Percentiles rank a stretch among this genome's conserved stretches.
Evolutionary conservation across 768 basidiomycete genomes (phyloP).

Genomic region (Leccinum arenicola): DNA sequence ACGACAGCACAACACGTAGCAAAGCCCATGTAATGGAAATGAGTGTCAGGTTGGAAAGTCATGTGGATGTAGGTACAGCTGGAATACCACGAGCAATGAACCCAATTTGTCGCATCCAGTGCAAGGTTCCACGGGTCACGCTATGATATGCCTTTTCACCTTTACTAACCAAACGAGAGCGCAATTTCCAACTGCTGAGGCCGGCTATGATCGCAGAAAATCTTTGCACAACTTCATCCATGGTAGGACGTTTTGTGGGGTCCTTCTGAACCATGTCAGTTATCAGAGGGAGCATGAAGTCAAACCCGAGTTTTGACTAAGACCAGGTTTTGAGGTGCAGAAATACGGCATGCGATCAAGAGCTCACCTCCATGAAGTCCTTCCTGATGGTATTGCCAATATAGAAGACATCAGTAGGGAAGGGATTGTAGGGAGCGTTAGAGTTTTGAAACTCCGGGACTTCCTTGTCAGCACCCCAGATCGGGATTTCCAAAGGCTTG

Average conservation of each 20-base stretch:
- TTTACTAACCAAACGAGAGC: constrained; percentile 23
- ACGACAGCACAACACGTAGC: not conserved
- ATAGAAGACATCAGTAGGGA: not conserved
- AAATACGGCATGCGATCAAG: not conserved
- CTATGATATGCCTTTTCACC: constrained; percentile 1
- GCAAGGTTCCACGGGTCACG: constrained; percentile 7
- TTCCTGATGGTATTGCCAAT: not conserved
- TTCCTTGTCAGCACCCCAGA: not conserved
- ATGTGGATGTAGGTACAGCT: constrained; percentile 9
- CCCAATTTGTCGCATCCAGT: constrained; percentile 26
- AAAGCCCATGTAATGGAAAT: not conserved
- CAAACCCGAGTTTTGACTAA: constrained; percentile 13
- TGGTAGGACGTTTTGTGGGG: constrained; percentile 36
- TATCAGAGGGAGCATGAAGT: constrained; percentile 35
- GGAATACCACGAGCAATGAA: constrained; percentile 18
- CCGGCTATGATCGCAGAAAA: not conserved
- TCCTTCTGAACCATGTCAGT: constrained; percentile 38
- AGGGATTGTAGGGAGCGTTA: not conserved
- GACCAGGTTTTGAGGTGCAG: not conserved
- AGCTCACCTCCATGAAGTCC: not conserved
- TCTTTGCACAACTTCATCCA: constrained; percentile 28
- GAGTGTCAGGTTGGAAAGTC: not conserved
- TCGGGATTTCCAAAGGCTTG: not conserved
- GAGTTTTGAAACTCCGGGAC: not conserved
- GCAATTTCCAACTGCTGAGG: constrained; percentile 25